These are phyloP conservation scores for Coleophoma crateriformis DNA, from an alignment of 2,329 filamentous ascomycete species.

Conservation along the genomic window DNA sequence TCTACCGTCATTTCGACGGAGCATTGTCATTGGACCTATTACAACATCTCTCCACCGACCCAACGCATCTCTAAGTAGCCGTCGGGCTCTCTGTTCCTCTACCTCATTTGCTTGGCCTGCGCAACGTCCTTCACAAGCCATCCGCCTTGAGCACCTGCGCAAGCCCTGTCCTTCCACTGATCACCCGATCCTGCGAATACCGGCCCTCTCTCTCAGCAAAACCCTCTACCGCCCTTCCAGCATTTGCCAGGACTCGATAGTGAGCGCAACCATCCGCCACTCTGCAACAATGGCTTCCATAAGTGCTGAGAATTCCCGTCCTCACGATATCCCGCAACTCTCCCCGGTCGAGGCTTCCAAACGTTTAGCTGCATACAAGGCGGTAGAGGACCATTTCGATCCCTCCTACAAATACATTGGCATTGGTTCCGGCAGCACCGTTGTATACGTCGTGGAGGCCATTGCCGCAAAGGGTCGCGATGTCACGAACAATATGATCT, in stretches of 20 bases:
- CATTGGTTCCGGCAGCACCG: conserved; percentile 77
- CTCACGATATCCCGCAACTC: conserved; percentile 4
- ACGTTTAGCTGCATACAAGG: conserved; percentile 66
- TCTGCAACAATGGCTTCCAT: not conserved
- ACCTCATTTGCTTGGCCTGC: too few relatives aligned
- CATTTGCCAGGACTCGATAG: not conserved
- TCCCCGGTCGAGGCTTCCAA: conserved; percentile 65
- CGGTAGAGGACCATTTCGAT: conserved; percentile 67
- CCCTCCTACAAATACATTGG: conserved; percentile 60
- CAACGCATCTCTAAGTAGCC: too few relatives aligned
- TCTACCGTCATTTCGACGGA: too few relatives aligned
- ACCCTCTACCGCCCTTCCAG: not conserved
- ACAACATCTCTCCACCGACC: too few relatives aligned
- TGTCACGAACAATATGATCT: conserved; percentile 63
- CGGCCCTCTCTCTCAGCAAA: not conserved
- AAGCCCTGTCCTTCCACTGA: too few relatives aligned
- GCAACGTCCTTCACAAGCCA: too few relatives aligned
- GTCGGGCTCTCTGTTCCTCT: too few relatives aligned
- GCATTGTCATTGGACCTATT: too few relatives aligned
- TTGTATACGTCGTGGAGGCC: conserved; percentile 80
- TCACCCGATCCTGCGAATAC: not conserved
- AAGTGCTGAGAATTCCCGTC: not conserved
- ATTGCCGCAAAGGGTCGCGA: conserved; percentile 57
- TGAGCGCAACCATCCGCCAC: not conserved
- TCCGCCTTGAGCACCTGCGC: too few relatives aligned